Evolutionary conservation across 768 basidiomycete species (phyloP), one percentile per base, ranked within the genome.

Genomic region (Termitomyces sp.): DNA sequence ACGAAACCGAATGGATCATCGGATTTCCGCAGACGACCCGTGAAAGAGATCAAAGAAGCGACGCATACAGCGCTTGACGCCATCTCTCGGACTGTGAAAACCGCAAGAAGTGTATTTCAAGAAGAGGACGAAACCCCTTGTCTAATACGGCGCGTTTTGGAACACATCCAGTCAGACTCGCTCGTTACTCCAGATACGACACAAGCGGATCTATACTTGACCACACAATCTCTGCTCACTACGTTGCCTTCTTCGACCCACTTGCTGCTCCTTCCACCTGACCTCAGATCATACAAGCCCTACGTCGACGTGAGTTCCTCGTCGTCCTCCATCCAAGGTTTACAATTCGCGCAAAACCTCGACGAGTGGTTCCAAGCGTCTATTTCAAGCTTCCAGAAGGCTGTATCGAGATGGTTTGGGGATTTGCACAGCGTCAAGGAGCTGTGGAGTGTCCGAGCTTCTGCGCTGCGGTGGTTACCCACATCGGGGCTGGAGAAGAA

Each of bases 221-320:
- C 84, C 5, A 91, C 91, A 0, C 79, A 85, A 44, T 69, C 77
- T 1, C 72, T 96, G 27, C 76, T 98, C 19, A 73, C 79, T 25
- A 78, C 79, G 9, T 78, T 96, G 23, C 93, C 93, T 0, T 94
- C 94, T 0, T 88, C 92, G 0, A 83, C 88, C 25, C 89, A 94
- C 60, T 84, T 94, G 59, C 80, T 85, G 16, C 79, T 91, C 53
- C 79, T 98, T 0, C 92, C 94, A 0, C 65, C 76, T 1, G 79
- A 75, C 57, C 79, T 98, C 58, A 80, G 79, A 61, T 78, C 81
- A 5, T 97, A 94, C 70, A 90, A 86, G 63, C 94, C 94, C 9
- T 95, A 91, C 68, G 81, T 96, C 58, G 88, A 94, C 63, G 71
- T 86, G 6, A 73, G 77, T 9, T 84, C 89, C 0, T 68, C 82